phyloP scores from a whole-genome alignment of 257 asterid species.

The Cruciata laevipes region DNA sequence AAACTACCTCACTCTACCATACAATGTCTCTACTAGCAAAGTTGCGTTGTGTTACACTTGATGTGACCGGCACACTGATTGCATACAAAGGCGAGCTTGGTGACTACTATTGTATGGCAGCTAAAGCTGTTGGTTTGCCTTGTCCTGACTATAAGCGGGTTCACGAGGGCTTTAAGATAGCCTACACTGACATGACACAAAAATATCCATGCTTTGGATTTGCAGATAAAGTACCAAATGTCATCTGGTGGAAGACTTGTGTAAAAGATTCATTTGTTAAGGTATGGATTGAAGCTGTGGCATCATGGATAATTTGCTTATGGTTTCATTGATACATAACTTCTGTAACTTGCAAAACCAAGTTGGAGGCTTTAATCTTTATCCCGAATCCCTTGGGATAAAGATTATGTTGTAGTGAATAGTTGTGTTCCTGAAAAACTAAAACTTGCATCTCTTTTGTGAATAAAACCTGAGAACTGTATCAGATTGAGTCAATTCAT shows the following conservation, averaged over 20 bases:
- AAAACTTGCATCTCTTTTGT: not conserved
- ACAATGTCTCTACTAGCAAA: constrained; percentile 61
- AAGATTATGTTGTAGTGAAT: not conserved
- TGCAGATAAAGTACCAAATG: constrained; percentile 79
- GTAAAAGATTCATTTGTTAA: constrained; percentile 79
- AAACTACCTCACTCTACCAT: constrained; percentile 13
- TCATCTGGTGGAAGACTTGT: constrained; percentile 93
- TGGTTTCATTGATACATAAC: not conserved
- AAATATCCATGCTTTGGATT: constrained; percentile 96
- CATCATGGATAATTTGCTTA: not conserved
- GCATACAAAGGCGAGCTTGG: constrained; percentile 99
- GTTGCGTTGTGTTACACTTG: constrained; percentile 75
- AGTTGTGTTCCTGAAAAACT: not conserved
- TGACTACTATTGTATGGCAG: constrained; percentile 99
- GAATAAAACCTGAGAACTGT: constrained; percentile 2
- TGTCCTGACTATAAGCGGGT: constrained; percentile 90
- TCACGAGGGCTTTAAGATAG: constrained; percentile 86
- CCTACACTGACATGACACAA: constrained; percentile 79
- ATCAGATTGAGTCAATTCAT: constrained; percentile 8
- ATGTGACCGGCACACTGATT: constrained; percentile 91
- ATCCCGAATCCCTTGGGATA: too few species aligned
- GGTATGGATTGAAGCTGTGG: constrained; percentile 34
- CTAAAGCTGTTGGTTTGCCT: constrained; percentile 82
- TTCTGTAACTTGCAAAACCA: not conserved
- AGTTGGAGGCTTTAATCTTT: not conserved